phyloP scores from a whole-genome alignment of 2,329 filamentous ascomycete species.

The Talaromyces sp. region DNA sequence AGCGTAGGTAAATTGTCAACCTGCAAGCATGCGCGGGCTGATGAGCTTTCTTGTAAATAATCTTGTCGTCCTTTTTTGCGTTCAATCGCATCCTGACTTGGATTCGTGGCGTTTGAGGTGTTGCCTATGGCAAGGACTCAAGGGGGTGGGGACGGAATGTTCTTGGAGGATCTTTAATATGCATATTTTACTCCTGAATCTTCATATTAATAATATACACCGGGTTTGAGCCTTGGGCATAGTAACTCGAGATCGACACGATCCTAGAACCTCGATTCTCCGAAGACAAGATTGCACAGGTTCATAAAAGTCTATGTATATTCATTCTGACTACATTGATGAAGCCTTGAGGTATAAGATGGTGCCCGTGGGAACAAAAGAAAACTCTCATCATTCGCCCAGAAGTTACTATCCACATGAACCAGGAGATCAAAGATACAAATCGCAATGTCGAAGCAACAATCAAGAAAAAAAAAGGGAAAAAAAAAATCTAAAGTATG shows the following conservation, averaged over 20 bases:
- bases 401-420: constrained; percentile 16
- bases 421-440: constrained; percentile 3
- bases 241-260: too few relatives aligned
- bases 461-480: too few relatives aligned
- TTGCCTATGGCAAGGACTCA: neutral
- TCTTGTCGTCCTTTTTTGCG: constrained; percentile 19
- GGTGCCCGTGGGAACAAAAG: neutral
- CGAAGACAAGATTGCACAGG: neutral
- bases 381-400: constrained; percentile 3
- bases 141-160: too few relatives aligned
- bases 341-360: neutral
- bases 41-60: neutral
- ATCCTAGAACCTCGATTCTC: neutral
- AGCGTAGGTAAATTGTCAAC: constrained; percentile 45
- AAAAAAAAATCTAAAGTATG: constrained; percentile 24
- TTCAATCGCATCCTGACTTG: neutral
- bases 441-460: neutral
- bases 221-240: too few relatives aligned
- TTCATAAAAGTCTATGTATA: constrained; percentile 1
- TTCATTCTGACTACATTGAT: constrained; percentile 11
- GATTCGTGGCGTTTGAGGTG: neutral
- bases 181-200: too few relatives aligned
- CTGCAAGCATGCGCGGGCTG: neutral
- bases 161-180: too few relatives aligned
- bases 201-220: too few relatives aligned